Evolutionary conservation across 1,139 yeast species (phyloP).

Genomic region (Debaryomyces psychrophilus): DNA sequence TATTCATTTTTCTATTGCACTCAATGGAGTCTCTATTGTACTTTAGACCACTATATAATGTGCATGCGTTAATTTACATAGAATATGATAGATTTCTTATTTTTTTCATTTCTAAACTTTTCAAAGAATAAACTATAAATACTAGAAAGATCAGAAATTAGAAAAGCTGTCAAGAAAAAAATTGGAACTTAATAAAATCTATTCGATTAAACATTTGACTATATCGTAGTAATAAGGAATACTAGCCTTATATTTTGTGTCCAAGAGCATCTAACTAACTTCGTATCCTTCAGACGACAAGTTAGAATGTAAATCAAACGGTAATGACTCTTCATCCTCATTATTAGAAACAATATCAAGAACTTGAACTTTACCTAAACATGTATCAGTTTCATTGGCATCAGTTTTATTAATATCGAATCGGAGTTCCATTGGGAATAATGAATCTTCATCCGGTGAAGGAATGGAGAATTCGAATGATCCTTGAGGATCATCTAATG

Average conservation of each 20-base stretch:
- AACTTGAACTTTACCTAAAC: conserved; percentile 48
- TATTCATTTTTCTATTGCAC: conserved; percentile 52
- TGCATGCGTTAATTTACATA: neutral
- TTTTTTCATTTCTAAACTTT: neutral
- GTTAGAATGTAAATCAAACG: conserved; percentile 69
- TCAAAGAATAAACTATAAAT: conserved; percentile 1
- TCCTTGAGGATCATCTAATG: conserved; percentile 61
- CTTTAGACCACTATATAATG: conserved; percentile 4
- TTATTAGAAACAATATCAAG: conserved; percentile 44
- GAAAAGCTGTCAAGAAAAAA: neutral
- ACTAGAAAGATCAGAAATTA: conserved; percentile 1
- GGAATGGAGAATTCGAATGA: conserved; percentile 80
- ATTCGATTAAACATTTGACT: neutral
- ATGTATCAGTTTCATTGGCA: conserved; percentile 41
- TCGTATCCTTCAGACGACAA: conserved; percentile 67
- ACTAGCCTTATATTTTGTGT: neutral
- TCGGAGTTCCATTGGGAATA: conserved; percentile 83
- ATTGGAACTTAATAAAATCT: conserved; percentile 2
- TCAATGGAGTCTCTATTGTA: conserved; percentile 49
- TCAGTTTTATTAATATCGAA: conserved; percentile 44
- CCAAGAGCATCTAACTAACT: conserved; percentile 43
- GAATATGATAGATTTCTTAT: neutral
- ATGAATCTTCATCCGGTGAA: conserved; percentile 75
- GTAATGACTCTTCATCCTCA: conserved; percentile 56
- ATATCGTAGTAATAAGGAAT: neutral